These are phyloP conservation scores for Colletotrichum lini DNA, from an alignment of 2,329 filamentous ascomycete genomes.

Conservation along the genomic window DNA sequence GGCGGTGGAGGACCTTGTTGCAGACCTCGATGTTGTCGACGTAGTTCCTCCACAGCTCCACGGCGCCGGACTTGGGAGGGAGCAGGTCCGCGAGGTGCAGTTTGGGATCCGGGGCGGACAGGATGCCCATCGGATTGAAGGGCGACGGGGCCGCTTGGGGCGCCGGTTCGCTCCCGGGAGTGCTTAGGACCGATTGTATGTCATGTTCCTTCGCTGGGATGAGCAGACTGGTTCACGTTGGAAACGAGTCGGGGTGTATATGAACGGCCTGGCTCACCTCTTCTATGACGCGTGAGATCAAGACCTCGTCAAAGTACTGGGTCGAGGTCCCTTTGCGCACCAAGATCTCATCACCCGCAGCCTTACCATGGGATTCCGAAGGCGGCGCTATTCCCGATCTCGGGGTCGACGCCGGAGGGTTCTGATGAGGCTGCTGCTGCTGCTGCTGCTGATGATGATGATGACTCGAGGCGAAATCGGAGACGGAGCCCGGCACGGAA, in stretches of 20 bases:
- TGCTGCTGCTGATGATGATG: too few species aligned
- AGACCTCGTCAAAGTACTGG: conserved; percentile 55
- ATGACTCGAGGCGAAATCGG: neutral
- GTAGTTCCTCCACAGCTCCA: conserved; percentile 51
- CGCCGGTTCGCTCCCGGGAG: conserved; percentile 24
- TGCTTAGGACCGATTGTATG: conserved; percentile 44
- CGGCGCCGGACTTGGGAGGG: conserved; percentile 47
- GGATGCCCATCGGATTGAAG: conserved; percentile 52
- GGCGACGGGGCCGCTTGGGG: conserved; percentile 41
- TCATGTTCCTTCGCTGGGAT: conserved; percentile 41
- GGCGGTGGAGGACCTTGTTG: conserved; percentile 49
- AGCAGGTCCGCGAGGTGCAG: conserved; percentile 43
- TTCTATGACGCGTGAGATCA: conserved; percentile 53
- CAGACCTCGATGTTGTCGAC: conserved; percentile 49
- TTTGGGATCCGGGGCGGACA: conserved; percentile 47
- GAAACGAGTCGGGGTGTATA: neutral
- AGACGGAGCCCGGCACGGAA: neutral
- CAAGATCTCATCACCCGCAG: conserved; percentile 46
- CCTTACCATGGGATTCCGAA: conserved; percentile 1
- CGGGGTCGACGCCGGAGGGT: neutral
- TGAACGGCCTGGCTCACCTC: conserved; percentile 43
- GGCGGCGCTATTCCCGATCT: neutral
- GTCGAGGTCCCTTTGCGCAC: conserved; percentile 51
- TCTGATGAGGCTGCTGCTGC: too few species aligned
- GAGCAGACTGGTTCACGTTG: neutral